Evolutionary conservation across 2,329 filamentous ascomycete species (phyloP).

Genomic region (Pseudocercospora vitis): DNA sequence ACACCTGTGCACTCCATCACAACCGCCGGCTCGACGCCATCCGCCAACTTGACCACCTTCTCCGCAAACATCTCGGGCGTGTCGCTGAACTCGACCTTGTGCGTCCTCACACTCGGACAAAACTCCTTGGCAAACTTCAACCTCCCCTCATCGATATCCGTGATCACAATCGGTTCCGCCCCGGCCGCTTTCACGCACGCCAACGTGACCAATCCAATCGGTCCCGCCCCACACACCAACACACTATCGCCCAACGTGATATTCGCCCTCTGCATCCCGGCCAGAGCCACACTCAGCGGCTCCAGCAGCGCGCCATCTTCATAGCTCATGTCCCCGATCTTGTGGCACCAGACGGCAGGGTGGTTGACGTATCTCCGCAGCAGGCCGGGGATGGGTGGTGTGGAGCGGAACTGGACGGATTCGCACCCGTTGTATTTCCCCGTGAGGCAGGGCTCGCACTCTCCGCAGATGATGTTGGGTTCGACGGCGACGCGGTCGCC

Average conservation of each 20-base stretch:
- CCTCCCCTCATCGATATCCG: constrained; percentile 86
- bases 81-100: constrained; percentile 67
- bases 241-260: constrained; percentile 83
- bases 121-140: constrained; percentile 82
- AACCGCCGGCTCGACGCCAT: constrained; percentile 76
- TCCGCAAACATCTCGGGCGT: constrained; percentile 70
- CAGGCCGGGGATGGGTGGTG: constrained; percentile 83
- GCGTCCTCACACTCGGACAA: constrained; percentile 74
- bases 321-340: constrained; percentile 87
- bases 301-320: constrained; percentile 90
- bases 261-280: constrained; percentile 79
- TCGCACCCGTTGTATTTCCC: constrained; percentile 96
- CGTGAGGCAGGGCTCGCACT: constrained; percentile 86
- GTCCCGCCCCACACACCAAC: constrained; percentile 86
- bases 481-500: constrained; percentile 93
- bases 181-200: constrained; percentile 83
- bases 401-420: constrained; percentile 80
- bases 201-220: constrained; percentile 87
- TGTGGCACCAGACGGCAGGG: constrained; percentile 92
- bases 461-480: constrained; percentile 88
- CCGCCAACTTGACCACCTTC: constrained; percentile 68
- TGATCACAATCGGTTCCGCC: constrained; percentile 87
- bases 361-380: constrained; percentile 93
- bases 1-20: constrained; percentile 93
- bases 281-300: constrained; percentile 83